A percentile compares a stretch with the other conserved stretches of the same genome.
These are phyloP conservation scores for Sporothrix protearum DNA, from an alignment of 2,329 filamentous ascomycete genomes.

Conservation along the genomic window DNA sequence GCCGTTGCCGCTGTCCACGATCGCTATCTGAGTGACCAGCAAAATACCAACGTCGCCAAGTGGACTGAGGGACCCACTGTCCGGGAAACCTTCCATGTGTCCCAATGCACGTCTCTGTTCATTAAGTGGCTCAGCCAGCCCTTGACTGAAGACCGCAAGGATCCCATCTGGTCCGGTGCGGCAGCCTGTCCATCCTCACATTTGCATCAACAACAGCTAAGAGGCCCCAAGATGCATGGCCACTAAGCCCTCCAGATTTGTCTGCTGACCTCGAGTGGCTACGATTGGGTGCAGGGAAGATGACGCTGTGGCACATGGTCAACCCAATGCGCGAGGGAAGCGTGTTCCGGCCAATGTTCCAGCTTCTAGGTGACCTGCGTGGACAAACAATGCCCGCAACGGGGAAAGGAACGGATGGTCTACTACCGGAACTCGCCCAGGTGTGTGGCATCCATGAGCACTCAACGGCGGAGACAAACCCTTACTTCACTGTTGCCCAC, in stretches of 20 bases:
- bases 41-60: slow-evolving; percentile 22
- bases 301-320: slow-evolving; percentile 37
- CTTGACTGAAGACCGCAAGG: slow-evolving; percentile 38
- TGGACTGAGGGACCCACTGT: slow-evolving; percentile 22
- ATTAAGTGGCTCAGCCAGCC: slow-evolving; percentile 38
- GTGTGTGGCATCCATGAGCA: slow-evolving; percentile 30
- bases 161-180: slow-evolving; percentile 47
- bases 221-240: slow-evolving; percentile 37
- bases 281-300: slow-evolving; percentile 37
- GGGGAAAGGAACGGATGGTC: neutral
- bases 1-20: slow-evolving; percentile 43
- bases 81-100: slow-evolving; percentile 45
- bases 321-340: slow-evolving; percentile 39
- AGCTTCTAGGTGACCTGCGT: slow-evolving; percentile 34
- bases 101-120: slow-evolving; percentile 41
- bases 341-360: slow-evolving; percentile 38
- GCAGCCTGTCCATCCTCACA: slow-evolving; percentile 40
- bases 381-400: slow-evolving; percentile 8
- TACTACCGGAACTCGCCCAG: slow-evolving; percentile 28
- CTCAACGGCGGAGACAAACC: slow-evolving; percentile 13
- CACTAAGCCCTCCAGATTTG: slow-evolving; percentile 29
- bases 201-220: slow-evolving; percentile 41
- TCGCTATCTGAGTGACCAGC: slow-evolving; percentile 32
- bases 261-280: slow-evolving; percentile 38
- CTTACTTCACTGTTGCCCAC: slow-evolving; percentile 23